phyloP scores from a whole-genome alignment of 179 eudicot species.

The Patellifolia procumbens region DNA sequence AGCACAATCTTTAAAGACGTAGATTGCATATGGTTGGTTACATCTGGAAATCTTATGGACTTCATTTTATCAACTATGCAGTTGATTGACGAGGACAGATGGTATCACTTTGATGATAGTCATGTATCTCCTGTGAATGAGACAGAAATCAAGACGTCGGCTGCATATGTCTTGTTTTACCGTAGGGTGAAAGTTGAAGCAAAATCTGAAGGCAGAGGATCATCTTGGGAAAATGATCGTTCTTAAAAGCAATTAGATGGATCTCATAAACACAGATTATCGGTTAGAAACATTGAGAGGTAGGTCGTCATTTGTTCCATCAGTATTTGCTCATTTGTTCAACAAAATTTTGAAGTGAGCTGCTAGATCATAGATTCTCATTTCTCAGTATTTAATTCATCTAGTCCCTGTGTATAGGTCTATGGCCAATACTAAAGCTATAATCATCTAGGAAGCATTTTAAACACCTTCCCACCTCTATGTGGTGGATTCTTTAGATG shows the following conservation, averaged over 20 bases:
- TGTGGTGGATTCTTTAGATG: slow-evolving; percentile 5
- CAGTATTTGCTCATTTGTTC: neutral
- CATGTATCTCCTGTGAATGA: slow-evolving; percentile 77
- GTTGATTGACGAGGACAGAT: slow-evolving; percentile 79
- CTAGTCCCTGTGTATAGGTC: slow-evolving; percentile 26
- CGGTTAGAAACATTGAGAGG: slow-evolving; percentile 12
- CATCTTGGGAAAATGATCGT: slow-evolving; percentile 34
- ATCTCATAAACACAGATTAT: slow-evolving; percentile 4
- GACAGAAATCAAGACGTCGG: slow-evolving; percentile 76
- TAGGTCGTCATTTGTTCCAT: slow-evolving; percentile 18
- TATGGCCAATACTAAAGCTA: neutral
- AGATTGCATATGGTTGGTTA: slow-evolving; percentile 5
- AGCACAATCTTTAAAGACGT: neutral
- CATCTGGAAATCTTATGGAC: slow-evolving; percentile 4
- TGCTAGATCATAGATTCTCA: slow-evolving; percentile 16
- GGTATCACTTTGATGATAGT: slow-evolving; percentile 96
- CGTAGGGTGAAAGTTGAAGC: slow-evolving; percentile 51
- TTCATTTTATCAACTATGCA: slow-evolving; percentile 40
- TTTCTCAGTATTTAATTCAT: neutral
- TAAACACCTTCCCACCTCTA: neutral
- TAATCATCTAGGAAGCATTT: neutral
- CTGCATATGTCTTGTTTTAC: slow-evolving; percentile 94
- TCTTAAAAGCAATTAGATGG: slow-evolving; percentile 26
- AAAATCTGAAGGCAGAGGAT: slow-evolving; percentile 34
- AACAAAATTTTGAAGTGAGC: slow-evolving; percentile 27